These are phyloP conservation scores for Ramularia collo-cygni DNA, from an alignment of 2,329 filamentous ascomycete species.

Conservation along the genomic window DNA sequence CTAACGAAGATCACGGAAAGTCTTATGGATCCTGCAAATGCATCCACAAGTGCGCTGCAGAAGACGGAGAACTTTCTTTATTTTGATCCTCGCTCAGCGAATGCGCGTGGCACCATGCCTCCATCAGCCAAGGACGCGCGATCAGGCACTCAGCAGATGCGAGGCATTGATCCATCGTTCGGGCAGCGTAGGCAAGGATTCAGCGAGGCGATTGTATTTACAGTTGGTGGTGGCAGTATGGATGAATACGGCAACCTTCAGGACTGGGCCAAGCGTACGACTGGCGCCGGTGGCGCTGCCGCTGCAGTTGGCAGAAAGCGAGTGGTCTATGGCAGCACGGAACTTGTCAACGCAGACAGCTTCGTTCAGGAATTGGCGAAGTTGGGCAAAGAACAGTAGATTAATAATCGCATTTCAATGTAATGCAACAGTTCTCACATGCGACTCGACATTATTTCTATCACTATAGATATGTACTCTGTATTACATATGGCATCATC, in stretches of 20 bases:
- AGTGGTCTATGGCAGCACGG: constrained; percentile 92
- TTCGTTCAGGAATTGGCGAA: constrained; percentile 54
- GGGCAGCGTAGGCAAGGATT: constrained; percentile 30
- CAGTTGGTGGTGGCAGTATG: constrained; percentile 82
- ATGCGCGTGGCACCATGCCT: constrained; percentile 85
- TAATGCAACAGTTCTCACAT: too few species aligned
- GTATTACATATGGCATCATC: too few species aligned
- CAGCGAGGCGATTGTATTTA: constrained; percentile 36
- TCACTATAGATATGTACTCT: too few species aligned
- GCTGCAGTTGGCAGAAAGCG: constrained; percentile 59
- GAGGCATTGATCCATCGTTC: constrained; percentile 21
- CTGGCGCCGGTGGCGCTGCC: constrained; percentile 43
- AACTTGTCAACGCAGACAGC: constrained; percentile 56
- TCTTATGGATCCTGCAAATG: constrained; percentile 90
- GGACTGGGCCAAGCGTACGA: constrained; percentile 83
- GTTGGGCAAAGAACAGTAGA: constrained; percentile 47
- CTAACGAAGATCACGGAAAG: constrained; percentile 97
- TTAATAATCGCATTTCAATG: not conserved
- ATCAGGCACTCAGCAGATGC: constrained; percentile 32
- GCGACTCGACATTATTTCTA: too few species aligned
- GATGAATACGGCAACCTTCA: constrained; percentile 97
- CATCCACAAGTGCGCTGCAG: constrained; percentile 83
- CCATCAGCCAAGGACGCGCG: constrained; percentile 54
- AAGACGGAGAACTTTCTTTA: constrained; percentile 97
- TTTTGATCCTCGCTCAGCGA: constrained; percentile 90